Conservation (phyloP, 2,329 filamentous ascomycete genomes). For the Fusarium dlaminii region DNA sequence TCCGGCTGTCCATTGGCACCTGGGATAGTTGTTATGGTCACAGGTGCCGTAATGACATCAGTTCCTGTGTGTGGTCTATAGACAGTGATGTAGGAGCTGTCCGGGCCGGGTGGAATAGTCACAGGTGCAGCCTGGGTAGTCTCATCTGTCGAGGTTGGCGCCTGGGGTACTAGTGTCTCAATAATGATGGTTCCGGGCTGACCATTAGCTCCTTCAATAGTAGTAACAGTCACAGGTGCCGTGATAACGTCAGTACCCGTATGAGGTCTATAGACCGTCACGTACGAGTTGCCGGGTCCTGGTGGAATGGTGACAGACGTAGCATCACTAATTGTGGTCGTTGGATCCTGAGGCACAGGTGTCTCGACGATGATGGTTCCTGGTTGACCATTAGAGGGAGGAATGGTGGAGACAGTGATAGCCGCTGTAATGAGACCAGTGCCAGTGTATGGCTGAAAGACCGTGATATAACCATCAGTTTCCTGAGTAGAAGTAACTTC, state of each 20-base stretch:
- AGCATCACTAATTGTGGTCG: neutral
- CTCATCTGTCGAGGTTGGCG: neutral
- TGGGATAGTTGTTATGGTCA: conserved; percentile 21
- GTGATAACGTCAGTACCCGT: conserved; percentile 12
- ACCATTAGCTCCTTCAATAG: conserved; percentile 8
- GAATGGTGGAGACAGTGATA: conserved; percentile 15
- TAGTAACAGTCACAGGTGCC: conserved; percentile 19
- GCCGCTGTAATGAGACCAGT: conserved; percentile 9
- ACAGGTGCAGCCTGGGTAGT: neutral
- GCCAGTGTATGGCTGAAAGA: conserved; percentile 19
- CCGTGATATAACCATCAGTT: conserved; percentile 16
- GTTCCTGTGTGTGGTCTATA: conserved; percentile 20
- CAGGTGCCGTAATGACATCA: conserved; percentile 14
- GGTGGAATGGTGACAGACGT: conserved; percentile 17
- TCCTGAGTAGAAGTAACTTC: conserved; percentile 7
- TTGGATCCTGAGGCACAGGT: neutral
- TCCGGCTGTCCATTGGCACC: conserved; percentile 15
- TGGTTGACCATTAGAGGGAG: conserved; percentile 9
- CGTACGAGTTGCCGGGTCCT: conserved; percentile 12
- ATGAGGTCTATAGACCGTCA: conserved; percentile 28
- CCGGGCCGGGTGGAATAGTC: conserved; percentile 11
- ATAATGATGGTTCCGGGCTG: conserved; percentile 22
- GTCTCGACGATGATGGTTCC: conserved; percentile 27
- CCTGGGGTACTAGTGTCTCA: conserved; percentile 2
- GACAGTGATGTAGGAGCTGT: conserved; percentile 22